These are phyloP conservation scores for Nigrograna mackinnonii DNA, from an alignment of 2,329 filamentous ascomycete species.

Conservation along the genomic window DNA sequence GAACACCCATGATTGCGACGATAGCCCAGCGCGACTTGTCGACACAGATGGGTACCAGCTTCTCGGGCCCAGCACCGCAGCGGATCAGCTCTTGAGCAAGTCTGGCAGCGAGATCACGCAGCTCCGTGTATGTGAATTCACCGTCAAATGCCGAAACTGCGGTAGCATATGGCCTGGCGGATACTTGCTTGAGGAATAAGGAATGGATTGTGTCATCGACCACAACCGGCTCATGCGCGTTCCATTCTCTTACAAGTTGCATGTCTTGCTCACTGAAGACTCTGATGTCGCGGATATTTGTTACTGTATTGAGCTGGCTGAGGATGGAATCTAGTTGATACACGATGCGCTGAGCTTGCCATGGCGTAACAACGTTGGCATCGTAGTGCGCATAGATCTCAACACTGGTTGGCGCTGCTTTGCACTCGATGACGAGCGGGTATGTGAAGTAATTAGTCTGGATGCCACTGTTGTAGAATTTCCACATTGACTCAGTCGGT, in stretches of 20 bases:
- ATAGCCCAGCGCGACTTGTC: constrained; percentile 42
- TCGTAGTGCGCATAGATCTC: constrained; percentile 32
- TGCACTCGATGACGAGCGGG: constrained; percentile 34
- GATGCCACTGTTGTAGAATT: constrained; percentile 26
- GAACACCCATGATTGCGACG: constrained; percentile 39
- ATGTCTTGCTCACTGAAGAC: constrained; percentile 31
- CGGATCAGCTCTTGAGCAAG: constrained; percentile 31
- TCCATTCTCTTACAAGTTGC: constrained; percentile 27
- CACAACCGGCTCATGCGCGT: constrained; percentile 18
- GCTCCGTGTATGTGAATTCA: constrained; percentile 30
- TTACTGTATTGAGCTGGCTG: constrained; percentile 24
- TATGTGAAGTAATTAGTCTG: constrained; percentile 38
- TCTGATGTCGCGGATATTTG: constrained; percentile 22
- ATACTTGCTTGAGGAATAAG: constrained; percentile 24
- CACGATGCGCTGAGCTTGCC: constrained; percentile 31
- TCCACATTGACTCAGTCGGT: constrained; percentile 29
- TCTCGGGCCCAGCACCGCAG: constrained; percentile 36
- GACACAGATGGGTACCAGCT: constrained; percentile 37
- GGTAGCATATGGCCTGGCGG: constrained; percentile 15
- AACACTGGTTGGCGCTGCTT: constrained; percentile 18
- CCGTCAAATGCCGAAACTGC: constrained; percentile 35
- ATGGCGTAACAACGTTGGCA: constrained; percentile 26
- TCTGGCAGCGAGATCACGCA: constrained; percentile 20
- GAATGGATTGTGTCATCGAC: constrained; percentile 29
- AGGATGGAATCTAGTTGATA: constrained; percentile 33